A percentile compares a stretch with the other conserved stretches of the same genome.
Evolutionary conservation across 2,329 filamentous ascomycete genomes (phyloP).

Genomic region (Oidium heveae): DNA sequence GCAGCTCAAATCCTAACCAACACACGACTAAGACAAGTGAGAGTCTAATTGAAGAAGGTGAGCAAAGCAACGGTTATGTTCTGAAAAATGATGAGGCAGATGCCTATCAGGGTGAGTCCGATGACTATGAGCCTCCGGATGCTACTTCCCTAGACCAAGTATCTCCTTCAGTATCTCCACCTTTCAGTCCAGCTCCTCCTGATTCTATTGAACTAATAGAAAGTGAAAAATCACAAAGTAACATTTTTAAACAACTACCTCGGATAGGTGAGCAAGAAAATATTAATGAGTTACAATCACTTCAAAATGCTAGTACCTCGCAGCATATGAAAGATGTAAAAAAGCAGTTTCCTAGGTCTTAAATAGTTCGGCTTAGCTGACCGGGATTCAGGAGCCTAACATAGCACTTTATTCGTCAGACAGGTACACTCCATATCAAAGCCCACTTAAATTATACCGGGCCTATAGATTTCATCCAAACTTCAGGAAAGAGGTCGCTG

Average conservation of each 20-base stretch:
- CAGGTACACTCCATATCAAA: constrained; percentile 42
- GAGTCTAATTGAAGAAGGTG: constrained; percentile 3
- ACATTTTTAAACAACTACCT: constrained; percentile 10
- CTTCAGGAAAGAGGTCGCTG: constrained; percentile 41
- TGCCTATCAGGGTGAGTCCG: constrained; percentile 16
- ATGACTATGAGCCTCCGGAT: constrained; percentile 30
- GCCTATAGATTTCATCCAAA: constrained; percentile 74
- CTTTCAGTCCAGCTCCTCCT: constrained; percentile 18
- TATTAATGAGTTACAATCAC: constrained; percentile 3
- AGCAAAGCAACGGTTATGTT: constrained; percentile 8
- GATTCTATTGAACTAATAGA: constrained; percentile 10
- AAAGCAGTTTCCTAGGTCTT: constrained; percentile 3
- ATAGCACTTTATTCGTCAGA: not conserved
- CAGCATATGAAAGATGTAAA: constrained; percentile 9
- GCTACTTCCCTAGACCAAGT: constrained; percentile 10
- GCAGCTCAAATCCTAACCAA: constrained; percentile 3
- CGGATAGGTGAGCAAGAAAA: constrained; percentile 6
- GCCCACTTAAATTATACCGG: constrained; percentile 58
- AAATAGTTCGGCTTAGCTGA: constrained; percentile 5
- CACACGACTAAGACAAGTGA: constrained; percentile 2
- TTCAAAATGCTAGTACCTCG: constrained; percentile 4
- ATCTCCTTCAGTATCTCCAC: constrained; percentile 14
- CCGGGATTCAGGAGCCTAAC: constrained; percentile 1
- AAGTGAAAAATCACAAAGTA: constrained; percentile 2
- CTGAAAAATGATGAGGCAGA: constrained; percentile 2